Percentiles rank a stretch among this genome's conserved stretches.
These are phyloP conservation scores for Fraxinus nigra DNA, from an alignment of 305 asterid species.

Conservation along the genomic window DNA sequence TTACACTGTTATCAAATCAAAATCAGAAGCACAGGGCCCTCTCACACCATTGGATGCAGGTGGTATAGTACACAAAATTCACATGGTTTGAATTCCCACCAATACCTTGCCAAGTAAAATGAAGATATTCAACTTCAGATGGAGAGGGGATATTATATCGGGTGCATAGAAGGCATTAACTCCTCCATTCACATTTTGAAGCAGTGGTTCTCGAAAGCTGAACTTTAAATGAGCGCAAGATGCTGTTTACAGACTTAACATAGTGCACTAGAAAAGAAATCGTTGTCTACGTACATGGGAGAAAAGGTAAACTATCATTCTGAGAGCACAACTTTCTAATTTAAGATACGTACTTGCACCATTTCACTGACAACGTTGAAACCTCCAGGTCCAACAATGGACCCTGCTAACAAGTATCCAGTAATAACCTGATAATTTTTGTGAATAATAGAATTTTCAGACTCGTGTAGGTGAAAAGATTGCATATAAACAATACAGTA, in stretches of 20 bases:
- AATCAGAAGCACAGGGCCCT: background rate
- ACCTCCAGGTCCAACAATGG: constrained; percentile 60
- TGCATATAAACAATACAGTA: background rate
- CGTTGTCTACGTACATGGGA: constrained; percentile 4
- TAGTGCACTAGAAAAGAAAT: background rate
- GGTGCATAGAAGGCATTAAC: background rate
- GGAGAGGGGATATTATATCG: background rate
- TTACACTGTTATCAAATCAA: background rate
- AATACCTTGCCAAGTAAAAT: background rate
- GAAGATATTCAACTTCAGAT: constrained; percentile 4
- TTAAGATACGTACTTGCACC: constrained; percentile 54
- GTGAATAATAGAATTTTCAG: constrained; percentile 19
- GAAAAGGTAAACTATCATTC: constrained; percentile 13
- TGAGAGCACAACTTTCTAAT: background rate
- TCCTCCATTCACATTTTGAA: background rate
- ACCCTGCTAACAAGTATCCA: constrained; percentile 55
- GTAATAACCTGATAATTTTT: constrained; percentile 62
- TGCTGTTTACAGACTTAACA: background rate
- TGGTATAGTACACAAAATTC: background rate
- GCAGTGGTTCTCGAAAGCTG: background rate
- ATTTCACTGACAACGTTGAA: constrained; percentile 40
- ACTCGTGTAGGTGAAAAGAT: constrained; percentile 14
- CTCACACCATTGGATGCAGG: background rate
- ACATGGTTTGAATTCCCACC: background rate
- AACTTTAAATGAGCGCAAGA: background rate